Conservation (phyloP, 1,139 yeast genomes). For the Hansenula sp. region DNA sequence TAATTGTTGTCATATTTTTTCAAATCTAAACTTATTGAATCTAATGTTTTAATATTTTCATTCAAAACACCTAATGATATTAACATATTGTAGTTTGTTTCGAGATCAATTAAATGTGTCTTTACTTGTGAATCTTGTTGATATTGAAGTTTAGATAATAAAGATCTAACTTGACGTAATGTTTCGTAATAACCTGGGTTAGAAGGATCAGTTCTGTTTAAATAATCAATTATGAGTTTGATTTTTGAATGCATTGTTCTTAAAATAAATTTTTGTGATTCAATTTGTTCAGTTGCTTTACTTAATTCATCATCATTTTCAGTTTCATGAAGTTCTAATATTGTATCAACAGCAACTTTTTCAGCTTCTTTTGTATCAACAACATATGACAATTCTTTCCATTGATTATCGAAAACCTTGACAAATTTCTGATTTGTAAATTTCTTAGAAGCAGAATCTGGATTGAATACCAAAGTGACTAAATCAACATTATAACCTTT, state of each 20-base stretch:
- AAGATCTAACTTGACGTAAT: constrained; percentile 14
- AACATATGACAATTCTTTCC: not conserved
- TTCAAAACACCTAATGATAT: constrained; percentile 11
- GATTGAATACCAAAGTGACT: not conserved
- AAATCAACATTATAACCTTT: not conserved
- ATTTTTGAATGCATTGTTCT: not conserved
- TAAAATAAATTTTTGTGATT: constrained; percentile 1
- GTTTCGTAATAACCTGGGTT: constrained; percentile 4
- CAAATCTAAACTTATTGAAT: constrained; percentile 5
- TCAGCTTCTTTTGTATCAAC: constrained; percentile 14
- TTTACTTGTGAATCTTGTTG: constrained; percentile 13
- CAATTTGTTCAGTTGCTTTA: constrained; percentile 1
- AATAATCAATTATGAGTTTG: constrained; percentile 4
- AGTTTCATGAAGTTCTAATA: constrained; percentile 14
- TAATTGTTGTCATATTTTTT: constrained; percentile 22
- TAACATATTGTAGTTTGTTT: constrained; percentile 17
- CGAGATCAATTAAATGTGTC: constrained; percentile 12
- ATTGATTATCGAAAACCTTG: not conserved
- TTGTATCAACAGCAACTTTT: constrained; percentile 19
- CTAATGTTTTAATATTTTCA: constrained; percentile 6
- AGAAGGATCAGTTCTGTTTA: not conserved
- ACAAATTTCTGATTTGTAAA: constrained; percentile 2
- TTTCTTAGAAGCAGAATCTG: not conserved
- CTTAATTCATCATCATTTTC: constrained; percentile 4
- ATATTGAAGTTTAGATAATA: constrained; percentile 18